Base-by-base conservation (phyloP, 768 basidiomycete species). In the Tubosaeta brunneosetosa region DNA sequence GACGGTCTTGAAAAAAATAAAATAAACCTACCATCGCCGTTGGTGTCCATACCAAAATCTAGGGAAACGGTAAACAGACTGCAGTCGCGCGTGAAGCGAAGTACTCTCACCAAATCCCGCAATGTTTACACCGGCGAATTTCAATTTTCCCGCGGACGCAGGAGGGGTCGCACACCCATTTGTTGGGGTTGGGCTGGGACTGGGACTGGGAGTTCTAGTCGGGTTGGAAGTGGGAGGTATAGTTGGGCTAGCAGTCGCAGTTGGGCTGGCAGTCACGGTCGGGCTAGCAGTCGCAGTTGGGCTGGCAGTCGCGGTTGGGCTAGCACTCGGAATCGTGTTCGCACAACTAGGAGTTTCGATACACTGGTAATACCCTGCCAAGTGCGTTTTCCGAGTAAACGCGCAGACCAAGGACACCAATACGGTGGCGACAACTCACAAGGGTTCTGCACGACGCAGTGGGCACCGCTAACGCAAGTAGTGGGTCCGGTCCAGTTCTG, bases 91-190 rank as follows among this genome's bases (percentile, higher is more conserved):
- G 13, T 19, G 17, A 19, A 19, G 10, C n/a, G 19, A 4, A 29
- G 42, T 16, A 13, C 10, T 26, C 42, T 44, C 42, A 63, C 66
- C 80, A 55, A 79, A 81, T 2, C 80, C 80, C 29, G 79, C 69
- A 46, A 82, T 81, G 60, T 82, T 81, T 22, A 82, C 71, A 47
- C 81, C 78, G 8, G 67, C 67, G 47, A 74, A 73, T 41, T 59
- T 58, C 26, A 79, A 29, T 29, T 44, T 44, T 10, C 42, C 42
- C 8, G 42, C 42, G 17, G 42, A 44, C 7, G 42, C 42, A 29
- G 42, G 42, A 25, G 42, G 42, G 42, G 26, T 44, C 26, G 41
- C 12, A 44, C 42, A 44, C 2, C 4, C 6, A 16, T 16, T 16
- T 16, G 42, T 29, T 16, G 42, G 26, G 16, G 42, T 44, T 27